These are phyloP conservation scores for Zygosaccharomyces pseudobailii DNA, from an alignment of 1,139 yeast genomes.

Conservation along the genomic window DNA sequence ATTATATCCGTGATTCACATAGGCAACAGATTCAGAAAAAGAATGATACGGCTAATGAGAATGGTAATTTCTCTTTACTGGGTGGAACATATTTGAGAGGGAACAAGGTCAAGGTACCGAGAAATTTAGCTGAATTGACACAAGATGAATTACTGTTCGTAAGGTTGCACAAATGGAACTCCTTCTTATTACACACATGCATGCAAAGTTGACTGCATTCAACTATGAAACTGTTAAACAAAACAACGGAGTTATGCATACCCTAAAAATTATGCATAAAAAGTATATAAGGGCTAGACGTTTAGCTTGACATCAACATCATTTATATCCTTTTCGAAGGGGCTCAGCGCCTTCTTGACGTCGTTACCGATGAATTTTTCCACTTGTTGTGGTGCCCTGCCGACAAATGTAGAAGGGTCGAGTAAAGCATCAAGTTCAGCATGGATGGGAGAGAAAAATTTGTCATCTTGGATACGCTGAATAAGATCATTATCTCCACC, in stretches of 20 bases:
- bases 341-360: constrained; percentile 76
- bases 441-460: constrained; percentile 89
- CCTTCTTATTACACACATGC: constrained; percentile 40
- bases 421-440: constrained; percentile 69
- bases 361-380: constrained; percentile 84
- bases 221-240: too few species aligned
- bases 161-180: constrained; percentile 63
- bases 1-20: constrained; percentile 45
- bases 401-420: constrained; percentile 92
- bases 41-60: constrained; percentile 34
- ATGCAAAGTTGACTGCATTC: neutral
- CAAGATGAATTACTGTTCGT: constrained; percentile 57
- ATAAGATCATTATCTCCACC: constrained; percentile 98
- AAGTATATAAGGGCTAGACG: constrained; percentile 36
- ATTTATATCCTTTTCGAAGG: constrained; percentile 57
- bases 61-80: constrained; percentile 41
- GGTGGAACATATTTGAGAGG: constrained; percentile 39
- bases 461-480: constrained; percentile 74
- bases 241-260: too few species aligned
- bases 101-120: constrained; percentile 49
- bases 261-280: neutral
- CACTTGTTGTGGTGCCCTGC: constrained; percentile 98
- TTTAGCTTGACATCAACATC: constrained; percentile 59
- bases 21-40: constrained; percentile 29
- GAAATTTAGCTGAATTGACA: constrained; percentile 54